Percentiles rank a stretch among this genome's conserved stretches.
Evolutionary conservation across 164 flowering plant species (phyloP).

Genomic region (Aristolochia fimbriata): DNA sequence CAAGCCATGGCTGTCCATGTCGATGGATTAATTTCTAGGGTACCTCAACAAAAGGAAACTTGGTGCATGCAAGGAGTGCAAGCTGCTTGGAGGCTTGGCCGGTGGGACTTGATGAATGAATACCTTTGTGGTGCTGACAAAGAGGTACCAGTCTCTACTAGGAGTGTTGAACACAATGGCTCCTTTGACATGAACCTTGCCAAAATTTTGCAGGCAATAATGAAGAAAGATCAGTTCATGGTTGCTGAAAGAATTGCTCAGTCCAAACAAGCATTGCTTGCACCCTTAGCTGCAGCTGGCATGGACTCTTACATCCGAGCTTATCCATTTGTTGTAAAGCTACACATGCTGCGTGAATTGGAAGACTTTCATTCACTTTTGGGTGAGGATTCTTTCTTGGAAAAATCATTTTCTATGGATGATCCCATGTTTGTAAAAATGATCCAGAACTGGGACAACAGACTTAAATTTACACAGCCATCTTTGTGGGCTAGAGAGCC

Average conservation of each 20-base stretch:
- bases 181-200: slow-evolving; percentile 93
- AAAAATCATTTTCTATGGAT: slow-evolving; percentile 46
- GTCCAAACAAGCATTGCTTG: slow-evolving; percentile 87
- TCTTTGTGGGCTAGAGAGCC: slow-evolving; percentile 98
- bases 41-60: slow-evolving; percentile 78
- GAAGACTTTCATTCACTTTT: slow-evolving; percentile 82
- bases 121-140: slow-evolving; percentile 77
- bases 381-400: slow-evolving; percentile 66
- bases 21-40: slow-evolving; percentile 83
- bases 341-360: slow-evolving; percentile 83
- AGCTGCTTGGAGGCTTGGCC: slow-evolving; percentile 99
- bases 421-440: slow-evolving; percentile 49
- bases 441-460: slow-evolving; percentile 69
- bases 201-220: slow-evolving; percentile 87
- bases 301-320: slow-evolving; percentile 97
- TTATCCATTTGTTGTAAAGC: slow-evolving; percentile 86
- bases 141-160: slow-evolving; percentile 62
- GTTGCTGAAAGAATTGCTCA: slow-evolving; percentile 81
- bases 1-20: slow-evolving; percentile 97
- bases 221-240: slow-evolving; percentile 78
- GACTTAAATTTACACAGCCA: slow-evolving; percentile 78
- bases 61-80: slow-evolving; percentile 99
- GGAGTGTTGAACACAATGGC: slow-evolving; percentile 82
- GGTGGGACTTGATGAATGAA: slow-evolving; percentile 97
- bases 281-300: slow-evolving; percentile 98